phyloP scores from a whole-genome alignment of 768 basidiomycete species.

The Coprinopsis sp. region DNA sequence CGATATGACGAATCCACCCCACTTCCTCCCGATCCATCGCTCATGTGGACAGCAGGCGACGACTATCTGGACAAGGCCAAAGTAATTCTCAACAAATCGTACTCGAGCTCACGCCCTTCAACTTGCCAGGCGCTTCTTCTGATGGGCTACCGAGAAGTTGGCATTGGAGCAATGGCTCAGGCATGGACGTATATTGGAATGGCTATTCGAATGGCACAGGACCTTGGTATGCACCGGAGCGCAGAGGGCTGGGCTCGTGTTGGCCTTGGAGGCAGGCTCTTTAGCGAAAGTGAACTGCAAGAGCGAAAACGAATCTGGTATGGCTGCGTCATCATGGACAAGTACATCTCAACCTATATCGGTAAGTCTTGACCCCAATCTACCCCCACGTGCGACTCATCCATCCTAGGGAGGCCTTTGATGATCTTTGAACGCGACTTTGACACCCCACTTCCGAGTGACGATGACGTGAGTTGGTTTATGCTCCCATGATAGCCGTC shows the following conservation, averaged over 20 bases:
- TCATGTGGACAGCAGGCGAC: slow-evolving; percentile 85
- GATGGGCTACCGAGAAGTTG: slow-evolving; percentile 80
- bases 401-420: slow-evolving; percentile 56
- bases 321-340: slow-evolving; percentile 74
- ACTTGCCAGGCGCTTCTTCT: slow-evolving; percentile 79
- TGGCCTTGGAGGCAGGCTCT: slow-evolving; percentile 52
- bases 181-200: slow-evolving; percentile 85
- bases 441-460: slow-evolving; percentile 62
- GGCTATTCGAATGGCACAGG: slow-evolving; percentile 91
- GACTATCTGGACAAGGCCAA: slow-evolving; percentile 66
- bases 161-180: slow-evolving; percentile 85
- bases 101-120: slow-evolving; percentile 65
- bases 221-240: slow-evolving; percentile 76
- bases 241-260: slow-evolving; percentile 74
- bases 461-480: slow-evolving; percentile 45
- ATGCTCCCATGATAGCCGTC: not conserved
- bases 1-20: slow-evolving; percentile 47
- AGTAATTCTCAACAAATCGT: slow-evolving; percentile 56
- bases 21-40: slow-evolving; percentile 38
- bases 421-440: slow-evolving; percentile 74
- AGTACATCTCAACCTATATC: slow-evolving; percentile 76
- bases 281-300: slow-evolving; percentile 57
- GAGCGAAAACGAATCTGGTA: slow-evolving; percentile 75
- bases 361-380: slow-evolving; percentile 48
- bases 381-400: no score